Evolutionary conservation across 768 basidiomycete genomes (phyloP), one percentile per base, ranked within the genome.

Genomic region (Rhizopogon vesiculosus): DNA sequence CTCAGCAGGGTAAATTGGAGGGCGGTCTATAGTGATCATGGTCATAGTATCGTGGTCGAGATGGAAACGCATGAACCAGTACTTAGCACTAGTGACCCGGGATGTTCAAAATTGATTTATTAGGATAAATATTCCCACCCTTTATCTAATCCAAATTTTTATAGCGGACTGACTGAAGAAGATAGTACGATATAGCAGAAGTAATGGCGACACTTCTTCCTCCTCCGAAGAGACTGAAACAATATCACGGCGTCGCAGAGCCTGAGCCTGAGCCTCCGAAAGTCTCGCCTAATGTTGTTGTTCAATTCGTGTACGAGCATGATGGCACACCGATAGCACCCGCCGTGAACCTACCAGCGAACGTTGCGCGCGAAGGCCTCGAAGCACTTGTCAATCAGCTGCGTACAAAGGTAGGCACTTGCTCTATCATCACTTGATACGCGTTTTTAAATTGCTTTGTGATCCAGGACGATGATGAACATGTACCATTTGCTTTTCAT

Each of bases 261-360:
- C 87, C 87, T 28, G 81, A 76, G 39, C 77, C 76, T 56, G 81
- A 83, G 55, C 67, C 71, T 4, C 62, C 69, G 15, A 68, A 71
- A 56, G 71, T 73, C 9, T 77, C 84, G 1, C 84, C 86, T 0
- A 86, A 86, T 59, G 74, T 98, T 55, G 80, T 98, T 15, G 93
- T 97, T 19, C 93, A 96, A 65, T 98, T 98, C 68, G 86, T 94
- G 28, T 89, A 88, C 3, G 91, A 95, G 56, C 88, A 94, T 50
- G 89, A 95, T 69, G 93, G 87, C 0, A 74, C 76, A 55, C 73
- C 84, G 3, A 76, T 98, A 19, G 95, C 93, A 22, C 93, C 95
- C 50, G 85, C 90, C 0, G 86, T 98, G 66, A 93, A 84, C 69
- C 72, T 98, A 46, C 95, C 93, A 12, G 91, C 95, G 25, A 89